Evolutionary conservation across 345 rosid genomes (phyloP), one percentile per base, ranked within the genome.

Genomic region (Lumnitzera littorea): DNA sequence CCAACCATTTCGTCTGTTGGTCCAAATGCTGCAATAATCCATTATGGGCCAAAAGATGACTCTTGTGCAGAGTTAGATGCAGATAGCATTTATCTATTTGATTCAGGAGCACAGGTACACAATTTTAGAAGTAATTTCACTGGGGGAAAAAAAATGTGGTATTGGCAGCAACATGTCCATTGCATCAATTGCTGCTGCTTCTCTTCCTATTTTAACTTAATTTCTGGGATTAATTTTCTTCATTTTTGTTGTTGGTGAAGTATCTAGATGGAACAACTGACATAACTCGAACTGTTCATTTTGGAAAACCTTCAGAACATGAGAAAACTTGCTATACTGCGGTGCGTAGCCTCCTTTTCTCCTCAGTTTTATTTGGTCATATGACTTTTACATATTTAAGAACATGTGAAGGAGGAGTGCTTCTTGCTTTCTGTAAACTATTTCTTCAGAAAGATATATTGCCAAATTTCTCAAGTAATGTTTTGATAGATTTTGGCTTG

Each of bases 211-310:
- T 12, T 52, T 52, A 46, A 0, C 15, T 5, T 31, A 2, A 52
- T 55, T 48, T 47, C 20, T 16, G 25, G 53, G 24, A 51, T 17
- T 66, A n/a, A 12, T 43, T 61, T 55, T 64, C 17, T n/a, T 57
- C 50, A 67, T 58, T 36, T 50, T 48, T 70, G 36, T 46, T 51
- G 47, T 65, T 70, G 51, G 27, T 75, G 75, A 72, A 92, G 97
- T 94, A 94, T 80, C 84, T 86, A 31, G 99, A 94, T 74, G 99
- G 99, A 66, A 90, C 97, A 27, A 94, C 99, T 70, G 97, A 94
- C 70, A 83, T 94, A 60, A 94, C 97, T 56, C 87, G 97, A 62
- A 88, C 97, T 0, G 91, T 90, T 70, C 99, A 94, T 80, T 94
- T 90, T 79, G 97, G 97, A 41, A 88, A 76, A 71, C 97, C 99